A percentile compares a stretch with the other conserved stretches of the same genome.
Evolutionary conservation across 306 rosid species (phyloP).

Genomic region (Prunus dulcis): DNA sequence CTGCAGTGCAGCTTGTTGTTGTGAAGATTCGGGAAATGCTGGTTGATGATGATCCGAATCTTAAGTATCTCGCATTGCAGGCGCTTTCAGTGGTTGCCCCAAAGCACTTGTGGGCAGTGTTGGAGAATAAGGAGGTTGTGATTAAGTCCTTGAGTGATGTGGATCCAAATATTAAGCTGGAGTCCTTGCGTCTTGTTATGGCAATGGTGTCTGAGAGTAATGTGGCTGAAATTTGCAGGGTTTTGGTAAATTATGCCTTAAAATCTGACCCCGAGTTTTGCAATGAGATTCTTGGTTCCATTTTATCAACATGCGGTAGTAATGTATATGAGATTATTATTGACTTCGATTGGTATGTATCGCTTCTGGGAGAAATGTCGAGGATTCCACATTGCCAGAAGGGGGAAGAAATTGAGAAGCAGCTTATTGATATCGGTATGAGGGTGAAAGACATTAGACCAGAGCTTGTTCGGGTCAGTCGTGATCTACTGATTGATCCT

Average conservation of each 20-base stretch:
- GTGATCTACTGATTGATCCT: constrained; percentile 90
- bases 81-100: constrained; percentile 57
- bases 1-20: constrained; percentile 75
- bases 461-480: constrained; percentile 70
- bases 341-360: constrained; percentile 92
- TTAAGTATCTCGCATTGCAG: constrained; percentile 81
- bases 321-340: constrained; percentile 70
- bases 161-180: constrained; percentile 76
- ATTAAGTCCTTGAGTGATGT: constrained; percentile 73
- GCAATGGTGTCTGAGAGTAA: constrained; percentile 76
- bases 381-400: constrained; percentile 76
- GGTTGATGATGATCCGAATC: constrained; percentile 80
- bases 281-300: constrained; percentile 73
- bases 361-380: constrained; percentile 79
- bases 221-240: constrained; percentile 67
- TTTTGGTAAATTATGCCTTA: constrained; percentile 67
- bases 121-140: constrained; percentile 86
- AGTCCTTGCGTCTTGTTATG: constrained; percentile 77
- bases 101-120: constrained; percentile 69
- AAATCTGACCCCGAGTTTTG: constrained; percentile 82
- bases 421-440: constrained; percentile 81
- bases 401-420: constrained; percentile 86
- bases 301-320: constrained; percentile 55
- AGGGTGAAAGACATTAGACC: constrained; percentile 88
- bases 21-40: constrained; percentile 61